Evolutionary conservation across 73 alveolate genomes (phyloP), one percentile per base, ranked within the genome.

Genomic region (Symbiodinium pilosum): DNA sequence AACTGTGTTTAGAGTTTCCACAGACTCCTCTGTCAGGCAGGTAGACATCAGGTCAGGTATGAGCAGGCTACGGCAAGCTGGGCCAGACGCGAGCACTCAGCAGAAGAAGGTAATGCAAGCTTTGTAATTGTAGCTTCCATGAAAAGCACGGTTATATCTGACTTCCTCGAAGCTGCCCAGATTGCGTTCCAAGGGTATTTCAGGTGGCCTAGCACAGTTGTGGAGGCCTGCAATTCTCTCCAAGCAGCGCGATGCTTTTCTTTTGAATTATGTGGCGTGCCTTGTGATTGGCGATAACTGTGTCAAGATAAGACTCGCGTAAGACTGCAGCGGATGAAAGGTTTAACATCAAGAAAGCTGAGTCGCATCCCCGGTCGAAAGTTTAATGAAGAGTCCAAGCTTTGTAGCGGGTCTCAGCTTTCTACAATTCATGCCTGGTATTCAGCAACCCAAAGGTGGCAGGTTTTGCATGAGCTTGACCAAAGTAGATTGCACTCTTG

Each of bases 131-230:
- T 14, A 6, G 14, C 6, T 14, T 47, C 59, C 59, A 47, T 14
- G n/a, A n/a, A 47, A 47, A 6, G 59, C 6, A 47, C 21, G 6
- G 59, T 14, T 14, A 47, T 6, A 47, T 47, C 14, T 14, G 14
- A 14, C 59, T 6, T 6, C 59, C 14, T 47, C 14, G 59, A 47
- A 14, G 14, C 59, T 64, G 73, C 73, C 81, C 81, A 64, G 30
- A 32, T 64, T 30, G 59, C 59, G 81, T n/a, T 28, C 34, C 81
- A 64, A 64, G 81, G 81, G 81, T 64, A n/a, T 64, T 18, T 64
- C 41, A 64, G 81, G 81, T 64, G 81, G 81, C 81, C 81, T 64
- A 38, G 81, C 81, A 64, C 81, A 24, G 20, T 24, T 64, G 81
- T 64, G 81, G 39, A 64, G 41, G 81, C 81, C 81, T 54, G 5